Base-by-base conservation (phyloP, 768 basidiomycete genomes). In the Termitomyces sp. region DNA sequence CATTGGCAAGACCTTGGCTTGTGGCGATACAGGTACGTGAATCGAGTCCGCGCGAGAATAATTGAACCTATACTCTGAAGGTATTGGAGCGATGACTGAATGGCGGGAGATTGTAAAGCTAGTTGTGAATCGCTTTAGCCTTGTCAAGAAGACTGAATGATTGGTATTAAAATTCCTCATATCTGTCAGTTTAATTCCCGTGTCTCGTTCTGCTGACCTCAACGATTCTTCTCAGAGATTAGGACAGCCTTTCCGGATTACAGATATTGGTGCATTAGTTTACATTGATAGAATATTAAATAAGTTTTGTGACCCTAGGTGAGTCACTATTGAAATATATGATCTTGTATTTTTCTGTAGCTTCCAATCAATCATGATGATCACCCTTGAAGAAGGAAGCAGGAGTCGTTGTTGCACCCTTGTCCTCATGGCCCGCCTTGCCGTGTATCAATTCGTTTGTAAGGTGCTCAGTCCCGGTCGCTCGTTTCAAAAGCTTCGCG, bases 1-100 rank as follows among this genome's bases (percentile, higher is more conserved):
- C 0, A 87, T 95, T 24, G 88, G 88, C 0, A 98, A 98, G 67
- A 74, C 64, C 17, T 77, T 98, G 2, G 95, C 96, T 12, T 98
- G 96, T 64, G 94, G 95, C 2, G 96, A 98, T 66, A 70, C 91
- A 43, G 94, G 95, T 89, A 61, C 42, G 85, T 70, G n/a, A 8
- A 21, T 32, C 34, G 26, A 19, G 9, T 38, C 15, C 12, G 24
- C 5, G 14, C 21, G 15, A 17, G 34, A 9, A 10, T 24, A 21
- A 21, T 21, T 34, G 40, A 41, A n/a, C 58, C 34, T 17, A 38
- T 46, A 34, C 26, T 55, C 35, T 37, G 5, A 21, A 94, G 93
- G 94, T 6, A 60, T 90, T 0, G 96, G 96, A 12, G 96, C 95
- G 2, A 98, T 98, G 96, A 88, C 88, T 1, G 95, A 98, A 63